Evolutionary conservation across 192 early-diverging fungal species (phyloP), one percentile per base, ranked within the genome.

Genomic region (Linnemannia schmuckeri): DNA sequence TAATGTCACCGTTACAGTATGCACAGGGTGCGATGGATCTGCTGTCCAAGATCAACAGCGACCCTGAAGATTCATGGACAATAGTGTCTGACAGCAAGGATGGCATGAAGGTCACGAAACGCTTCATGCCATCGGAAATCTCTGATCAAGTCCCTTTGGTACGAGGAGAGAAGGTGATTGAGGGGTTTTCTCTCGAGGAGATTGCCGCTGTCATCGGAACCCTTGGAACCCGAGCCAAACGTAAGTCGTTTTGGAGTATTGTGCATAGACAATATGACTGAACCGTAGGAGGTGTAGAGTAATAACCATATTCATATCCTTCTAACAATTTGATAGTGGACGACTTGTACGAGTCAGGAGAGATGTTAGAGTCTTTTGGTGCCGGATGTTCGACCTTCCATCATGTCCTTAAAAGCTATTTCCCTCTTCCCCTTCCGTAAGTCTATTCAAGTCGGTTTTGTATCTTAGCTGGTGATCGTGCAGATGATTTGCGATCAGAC

Each of bases 141-240:
- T 88, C 90, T 13, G 87, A 90, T 17, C 89, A 90, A 37, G 88
- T 87, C 33, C 79, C 87, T 70, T 76, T 90, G 30, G 88, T 89
- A 33, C 89, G 90, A 75, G 89, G 85, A 9, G 83, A 88, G 33
- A 92, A 90, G 52, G 91, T 92, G n/a, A 90, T 92, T 10, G 91
- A 92, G 46, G 84, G 84, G 10, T 92, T 89, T 37, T 92, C 91
- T 4, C 70, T 89, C n/a, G 91, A 90, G 42, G 91, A 92, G 74
- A 88, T 92, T 38, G 82, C 89, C 6, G 85, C 90, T 1, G 89
- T 92, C 17, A 85, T 92, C 4, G 86, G 88, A 17, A 88, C 88
- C n/a, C 72, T 83, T 35, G 88, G 85, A 5, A 76, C 86, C n/a
- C 84, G 90, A 38, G 52, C 77, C 7, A 87, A 87, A 49, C 35